Evolutionary conservation across 2,329 filamentous ascomycete species (phyloP), one percentile per base, ranked within the genome.

Genomic region (Ceratocystis diversiconidia): DNA sequence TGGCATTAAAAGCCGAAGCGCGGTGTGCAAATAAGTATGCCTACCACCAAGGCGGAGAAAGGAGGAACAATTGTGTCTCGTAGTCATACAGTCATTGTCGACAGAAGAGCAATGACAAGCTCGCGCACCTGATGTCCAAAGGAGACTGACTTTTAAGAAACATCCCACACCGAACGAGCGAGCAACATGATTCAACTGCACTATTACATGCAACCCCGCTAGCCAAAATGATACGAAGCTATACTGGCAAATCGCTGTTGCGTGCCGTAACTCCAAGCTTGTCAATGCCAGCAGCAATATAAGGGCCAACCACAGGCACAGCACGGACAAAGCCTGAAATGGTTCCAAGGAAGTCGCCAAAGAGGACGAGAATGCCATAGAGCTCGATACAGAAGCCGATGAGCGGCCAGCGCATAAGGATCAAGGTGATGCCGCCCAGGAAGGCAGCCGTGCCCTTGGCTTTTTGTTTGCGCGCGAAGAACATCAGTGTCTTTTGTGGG

Each of bases 401-500:
- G 65, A 99, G 81, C 0, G 94, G 89, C 92, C 94, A 99, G 68
- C 88, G 84, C 72, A 96, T 75, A 48, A 99, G 79, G 70, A 99
- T 99, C 19, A 99, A 82, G 8, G 85, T 72, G 48, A 99, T 87
- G 15, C 94, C 94, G 2, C 79, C 78, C 71, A 89, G 86, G 78
- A 99, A 99, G 17, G 92, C 92, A 3, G 86, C 86, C 0, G 90
- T 96, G 69, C 94, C 94, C 73, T 91, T 91, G 72, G 90, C 84
- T 76, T 99, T 99, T 74, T 96, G 90, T 71, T 86, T 87, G 68
- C 94, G 88, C 63, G 91, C 89, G 79, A 99, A 99, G 85, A 99
- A 99, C 74, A 88, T 80, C 69, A 92, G 80, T 0, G 94, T 97
- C 75, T 96, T 96, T 75, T 88, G 83, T 28, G 90, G 83, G 55